A percentile compares a stretch with the other conserved stretches of the same genome.
Conservation (phyloP, 2,329 filamentous ascomycete genomes). For the Cladosporium cucumerinum region DNA sequence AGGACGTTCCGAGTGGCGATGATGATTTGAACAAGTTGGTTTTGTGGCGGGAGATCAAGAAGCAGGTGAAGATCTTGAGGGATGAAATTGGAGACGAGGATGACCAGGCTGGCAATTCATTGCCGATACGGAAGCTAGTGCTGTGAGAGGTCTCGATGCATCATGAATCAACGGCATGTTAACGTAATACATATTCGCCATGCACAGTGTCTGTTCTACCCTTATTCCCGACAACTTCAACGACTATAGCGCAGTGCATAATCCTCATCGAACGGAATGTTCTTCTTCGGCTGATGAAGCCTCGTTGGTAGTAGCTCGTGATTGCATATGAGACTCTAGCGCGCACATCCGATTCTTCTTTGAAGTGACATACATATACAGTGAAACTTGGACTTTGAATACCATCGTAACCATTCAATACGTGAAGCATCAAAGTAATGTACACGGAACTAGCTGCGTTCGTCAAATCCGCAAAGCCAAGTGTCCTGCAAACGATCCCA, state of each 20-base stretch:
- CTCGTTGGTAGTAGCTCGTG: too few relatives aligned
- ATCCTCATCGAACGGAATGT: too few relatives aligned
- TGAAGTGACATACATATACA: background rate
- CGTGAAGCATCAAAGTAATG: background rate
- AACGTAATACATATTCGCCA: background rate
- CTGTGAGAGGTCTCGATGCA: background rate
- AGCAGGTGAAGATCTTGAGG: conserved; percentile 59
- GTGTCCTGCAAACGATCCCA: background rate
- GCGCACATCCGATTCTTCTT: background rate
- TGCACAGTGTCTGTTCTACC: background rate
- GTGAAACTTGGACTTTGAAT: background rate
- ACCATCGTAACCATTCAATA: background rate
- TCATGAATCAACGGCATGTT: background rate
- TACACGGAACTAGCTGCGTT: background rate
- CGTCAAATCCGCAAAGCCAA: background rate
- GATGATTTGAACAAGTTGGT: conserved; percentile 47
- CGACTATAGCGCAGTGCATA: too few relatives aligned
- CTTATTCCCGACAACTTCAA: too few relatives aligned
- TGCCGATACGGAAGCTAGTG: background rate
- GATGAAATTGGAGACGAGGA: conserved; percentile 51
- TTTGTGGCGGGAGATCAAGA: conserved; percentile 62
- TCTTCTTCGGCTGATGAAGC: background rate
- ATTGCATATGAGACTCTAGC: background rate
- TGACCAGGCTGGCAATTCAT: background rate
- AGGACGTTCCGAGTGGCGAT: background rate